Percentiles rank a stretch among this genome's conserved stretches.
phyloP scores from a whole-genome alignment of 169 alveolate genomes.

The Plasmodium billcollinsi region DNA sequence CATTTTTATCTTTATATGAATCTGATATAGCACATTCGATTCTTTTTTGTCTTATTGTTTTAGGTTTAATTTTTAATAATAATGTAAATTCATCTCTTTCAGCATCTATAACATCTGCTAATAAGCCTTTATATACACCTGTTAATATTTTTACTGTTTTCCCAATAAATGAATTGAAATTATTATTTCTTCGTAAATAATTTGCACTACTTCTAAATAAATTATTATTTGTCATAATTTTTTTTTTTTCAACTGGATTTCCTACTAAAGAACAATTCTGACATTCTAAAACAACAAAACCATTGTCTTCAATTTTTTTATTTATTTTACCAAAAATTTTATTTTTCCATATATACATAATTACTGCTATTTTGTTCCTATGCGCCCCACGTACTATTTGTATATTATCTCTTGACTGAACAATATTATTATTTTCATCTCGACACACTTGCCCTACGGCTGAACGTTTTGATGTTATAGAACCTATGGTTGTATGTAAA shows the following conservation, averaged over 20 bases:
- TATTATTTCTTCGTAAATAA: slow-evolving; percentile 7
- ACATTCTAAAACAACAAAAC: slow-evolving; percentile 68
- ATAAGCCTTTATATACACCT: slow-evolving; percentile 85
- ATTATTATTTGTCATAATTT: slow-evolving; percentile 42
- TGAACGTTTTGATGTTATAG: slow-evolving; percentile 83
- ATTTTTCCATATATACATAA: slow-evolving; percentile 84
- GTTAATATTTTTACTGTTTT: slow-evolving; percentile 85
- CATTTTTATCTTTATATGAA: slow-evolving; percentile 21
- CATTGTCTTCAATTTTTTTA: slow-evolving; percentile 76
- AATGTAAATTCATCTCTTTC: slow-evolving; percentile 85
- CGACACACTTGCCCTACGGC: slow-evolving; percentile 81
- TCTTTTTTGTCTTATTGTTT: slow-evolving; percentile 83
- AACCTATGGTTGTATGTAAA: slow-evolving; percentile 75
- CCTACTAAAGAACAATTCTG: slow-evolving; percentile 52
- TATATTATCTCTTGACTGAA: slow-evolving; percentile 78
- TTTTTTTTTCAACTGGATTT: slow-evolving; percentile 45
- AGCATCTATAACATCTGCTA: slow-evolving; percentile 85
- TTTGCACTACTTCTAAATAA: slow-evolving; percentile 46
- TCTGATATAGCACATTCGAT: slow-evolving; percentile 79
- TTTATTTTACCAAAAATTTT: slow-evolving; percentile 80
- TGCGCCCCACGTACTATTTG: slow-evolving; percentile 81
- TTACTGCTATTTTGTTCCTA: slow-evolving; percentile 80
- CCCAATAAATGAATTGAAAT: slow-evolving; percentile 80
- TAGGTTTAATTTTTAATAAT: slow-evolving; percentile 85
- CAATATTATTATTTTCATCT: slow-evolving; percentile 81